Percentiles rank a stretch among this genome's conserved stretches.
phyloP scores from a whole-genome alignment of 805 yeast species.

The Metschnikowia matae region DNA sequence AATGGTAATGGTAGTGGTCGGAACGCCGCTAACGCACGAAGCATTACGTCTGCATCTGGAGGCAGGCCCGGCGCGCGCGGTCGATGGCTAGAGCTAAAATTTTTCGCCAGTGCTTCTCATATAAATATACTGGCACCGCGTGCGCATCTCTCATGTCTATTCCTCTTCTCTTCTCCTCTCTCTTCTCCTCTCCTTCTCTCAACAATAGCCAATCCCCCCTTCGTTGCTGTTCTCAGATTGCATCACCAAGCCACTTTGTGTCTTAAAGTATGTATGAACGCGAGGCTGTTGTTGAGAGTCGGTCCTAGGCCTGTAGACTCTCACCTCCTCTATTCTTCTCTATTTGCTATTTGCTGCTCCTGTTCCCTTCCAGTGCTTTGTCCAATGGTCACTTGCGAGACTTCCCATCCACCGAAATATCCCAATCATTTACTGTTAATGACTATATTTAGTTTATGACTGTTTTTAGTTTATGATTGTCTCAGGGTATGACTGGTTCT shows the following conservation, averaged over 20 bases:
- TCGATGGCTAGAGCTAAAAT: constrained; percentile 5
- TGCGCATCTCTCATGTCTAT: constrained; percentile 3
- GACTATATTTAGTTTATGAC: too few relatives aligned
- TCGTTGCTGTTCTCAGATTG: constrained; percentile 20
- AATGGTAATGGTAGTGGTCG: neutral
- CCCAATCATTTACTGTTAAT: too few relatives aligned
- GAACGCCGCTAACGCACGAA: constrained; percentile 9
- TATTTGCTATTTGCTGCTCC: neutral
- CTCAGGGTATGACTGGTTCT: too few relatives aligned
- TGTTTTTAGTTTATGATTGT: too few relatives aligned
- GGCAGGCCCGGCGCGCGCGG: constrained; percentile 6
- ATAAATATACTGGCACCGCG: constrained; percentile 11
- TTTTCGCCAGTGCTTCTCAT: constrained; percentile 8
- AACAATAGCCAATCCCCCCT: constrained; percentile 20
- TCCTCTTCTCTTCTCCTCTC: constrained; percentile 8
- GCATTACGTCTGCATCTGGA: constrained; percentile 12
- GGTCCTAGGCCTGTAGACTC: constrained; percentile 2
- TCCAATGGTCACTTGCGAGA: too few relatives aligned
- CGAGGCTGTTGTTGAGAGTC: constrained; percentile 17
- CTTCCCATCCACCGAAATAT: too few relatives aligned
- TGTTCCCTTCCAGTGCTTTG: neutral
- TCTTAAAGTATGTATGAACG: constrained; percentile 14
- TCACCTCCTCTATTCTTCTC: neutral
- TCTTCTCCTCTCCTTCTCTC: constrained; percentile 35
- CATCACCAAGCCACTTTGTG: constrained; percentile 13